Percentiles rank a stretch among this genome's conserved stretches.
Conservation (phyloP, 163 green algal genomes). For the Chlorella variabilis region DNA sequence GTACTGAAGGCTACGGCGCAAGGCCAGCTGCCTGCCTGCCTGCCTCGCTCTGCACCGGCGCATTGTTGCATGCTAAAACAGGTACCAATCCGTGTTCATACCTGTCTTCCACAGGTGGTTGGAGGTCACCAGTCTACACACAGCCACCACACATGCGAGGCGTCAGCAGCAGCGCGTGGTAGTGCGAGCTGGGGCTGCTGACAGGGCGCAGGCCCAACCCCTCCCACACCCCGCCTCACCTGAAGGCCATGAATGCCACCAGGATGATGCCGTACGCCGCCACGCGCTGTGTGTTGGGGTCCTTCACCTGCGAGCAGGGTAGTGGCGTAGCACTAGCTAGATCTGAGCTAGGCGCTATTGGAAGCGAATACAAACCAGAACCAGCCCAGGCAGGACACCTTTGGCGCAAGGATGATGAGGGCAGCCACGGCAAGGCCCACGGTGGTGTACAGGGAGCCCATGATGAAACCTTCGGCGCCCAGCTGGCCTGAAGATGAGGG, state of each 20-base stretch:
- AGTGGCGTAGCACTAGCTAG: not conserved
- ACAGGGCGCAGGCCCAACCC: too few relatives aligned
- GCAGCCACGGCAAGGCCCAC: slow-evolving; percentile 39
- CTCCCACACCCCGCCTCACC: not conserved
- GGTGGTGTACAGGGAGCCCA: slow-evolving; percentile 62
- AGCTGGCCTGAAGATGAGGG: slow-evolving; percentile 58
- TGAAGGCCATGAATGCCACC: slow-evolving; percentile 19
- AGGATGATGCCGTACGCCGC: slow-evolving; percentile 30
- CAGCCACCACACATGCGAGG: not conserved
- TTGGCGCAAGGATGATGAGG: slow-evolving; percentile 32
- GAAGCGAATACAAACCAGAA: not conserved
- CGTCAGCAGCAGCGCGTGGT: not conserved
- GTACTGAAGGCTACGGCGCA: too few relatives aligned
- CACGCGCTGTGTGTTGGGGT: slow-evolving; percentile 9
- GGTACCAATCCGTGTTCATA: slow-evolving; percentile 3
- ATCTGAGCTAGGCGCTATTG: too few relatives aligned
- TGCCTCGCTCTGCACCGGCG: too few relatives aligned
- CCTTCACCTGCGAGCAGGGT: slow-evolving; percentile 22
- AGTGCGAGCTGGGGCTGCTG: too few relatives aligned
- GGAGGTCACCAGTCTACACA: slow-evolving; percentile 3
- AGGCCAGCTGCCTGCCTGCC: too few relatives aligned
- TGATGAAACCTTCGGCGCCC: slow-evolving; percentile 85
- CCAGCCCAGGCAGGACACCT: not conserved
- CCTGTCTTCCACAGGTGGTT: slow-evolving; percentile 51
- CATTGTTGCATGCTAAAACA: not conserved